Evolutionary conservation across 2,329 filamentous ascomycete species (phyloP).

Genomic region (Akanthomyces lecanii): DNA sequence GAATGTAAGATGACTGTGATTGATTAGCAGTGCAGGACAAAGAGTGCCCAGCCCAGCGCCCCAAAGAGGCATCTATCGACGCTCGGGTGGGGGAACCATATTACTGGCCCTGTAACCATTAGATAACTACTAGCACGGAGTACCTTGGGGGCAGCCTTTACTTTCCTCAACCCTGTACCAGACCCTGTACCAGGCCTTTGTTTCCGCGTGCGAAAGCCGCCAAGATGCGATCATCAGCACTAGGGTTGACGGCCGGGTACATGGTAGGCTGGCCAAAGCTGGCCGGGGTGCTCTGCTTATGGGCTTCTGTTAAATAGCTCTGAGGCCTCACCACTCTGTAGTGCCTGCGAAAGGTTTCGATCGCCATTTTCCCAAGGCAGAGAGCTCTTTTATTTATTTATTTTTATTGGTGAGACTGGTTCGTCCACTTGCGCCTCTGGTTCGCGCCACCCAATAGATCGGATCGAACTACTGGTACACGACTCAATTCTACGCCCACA

Average conservation of each 20-base stretch:
- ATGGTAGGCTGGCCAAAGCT: not conserved
- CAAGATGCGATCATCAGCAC: constrained; percentile 11
- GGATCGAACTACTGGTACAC: not conserved
- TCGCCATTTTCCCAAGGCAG: not conserved
- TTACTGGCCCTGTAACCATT: not conserved
- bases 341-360: not conserved
- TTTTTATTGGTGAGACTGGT: not conserved
- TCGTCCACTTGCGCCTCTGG: not conserved
- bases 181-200: not conserved
- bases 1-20: not conserved
- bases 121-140: not conserved
- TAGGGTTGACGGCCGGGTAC: not conserved
- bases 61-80: constrained; percentile 7
- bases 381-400: not conserved
- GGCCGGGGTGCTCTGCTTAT: not conserved
- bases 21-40: not conserved
- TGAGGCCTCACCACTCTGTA: not conserved
- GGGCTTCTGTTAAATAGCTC: not conserved
- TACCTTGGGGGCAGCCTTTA: not conserved
- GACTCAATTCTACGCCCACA: not conserved
- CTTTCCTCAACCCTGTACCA: not conserved
- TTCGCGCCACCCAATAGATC: not conserved
- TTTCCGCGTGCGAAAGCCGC: constrained; percentile 3
- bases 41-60: not conserved
- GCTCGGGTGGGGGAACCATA: not conserved